Evolutionary conservation across 371 early-diverging fungal species (phyloP), one percentile per base, ranked within the genome.

Genomic region (Choanephora cucurbitarum): DNA sequence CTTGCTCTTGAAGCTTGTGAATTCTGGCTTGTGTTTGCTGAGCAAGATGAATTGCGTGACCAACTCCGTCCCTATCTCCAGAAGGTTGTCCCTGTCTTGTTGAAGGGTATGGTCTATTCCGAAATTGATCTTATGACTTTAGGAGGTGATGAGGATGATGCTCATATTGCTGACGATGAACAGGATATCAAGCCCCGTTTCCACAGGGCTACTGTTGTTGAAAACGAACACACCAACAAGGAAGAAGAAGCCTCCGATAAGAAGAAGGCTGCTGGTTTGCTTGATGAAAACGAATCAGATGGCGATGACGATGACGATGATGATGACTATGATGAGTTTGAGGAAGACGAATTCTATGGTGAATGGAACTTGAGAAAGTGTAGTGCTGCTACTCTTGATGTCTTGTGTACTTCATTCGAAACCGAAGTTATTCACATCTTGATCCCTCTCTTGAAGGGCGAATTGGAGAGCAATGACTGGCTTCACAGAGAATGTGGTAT

Each of bases 361-460:
- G 92, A 94, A 62, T 98, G 98, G 98, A 98, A 93, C 66, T 69
- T 98, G 52, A 90, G 98, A 70, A 98, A 97, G 75, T 98, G 98
- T 81, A 89, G 94, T 11, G 97, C 98, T 7, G 97, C 97, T 21
- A 90, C 96, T 24, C 70, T 98, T 48, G 98, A 98, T 63, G 90
- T 94, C n/a, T 62, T 97, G 49, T 88, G 95, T 34, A 90, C 88
- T 15, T 84, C 93, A 1, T 95, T 89, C 65, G 89, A 85, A 57
- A 85, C 89, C 58, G 90, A 87, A 18, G 81, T 95, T 39, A 77
- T 98, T 52, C 78, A 79, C 33, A 73, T 84, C 52, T 73, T 97
- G 51, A 81, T 97, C 71, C 97, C 97, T n/a, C 75, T 85, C 46
- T 81, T 98, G 48, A 90, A 92, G 68, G 78, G 77, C 31, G 83